Base-by-base conservation (phyloP, 2,329 filamentous ascomycete species). In the Alternaria viburni region DNA sequence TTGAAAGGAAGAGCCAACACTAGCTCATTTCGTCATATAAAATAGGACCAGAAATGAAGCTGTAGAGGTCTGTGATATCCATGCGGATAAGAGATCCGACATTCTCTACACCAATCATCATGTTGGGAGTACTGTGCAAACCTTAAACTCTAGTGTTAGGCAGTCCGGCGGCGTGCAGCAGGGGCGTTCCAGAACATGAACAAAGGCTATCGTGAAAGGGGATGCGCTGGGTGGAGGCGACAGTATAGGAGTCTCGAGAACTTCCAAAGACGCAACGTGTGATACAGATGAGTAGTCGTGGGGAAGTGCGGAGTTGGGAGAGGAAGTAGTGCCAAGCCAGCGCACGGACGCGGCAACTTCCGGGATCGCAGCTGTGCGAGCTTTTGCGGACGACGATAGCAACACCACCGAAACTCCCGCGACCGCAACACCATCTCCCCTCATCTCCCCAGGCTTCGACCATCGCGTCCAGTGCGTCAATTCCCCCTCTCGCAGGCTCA, bases 381-480 rank as follows among this genome's bases (percentile, higher is more conserved):
- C 69, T 75, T 76, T 77, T 75, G 72, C 73, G 69, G 68, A 70
- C 70, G 62, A 67, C 67, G 65, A 47, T 62, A 61, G 54, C 66
- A 70, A 57, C 68, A 72, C 65, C 67, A 69, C 69, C 67, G 62
- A 67, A 64, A 67, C 66, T 66, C 66, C 63, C 67, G 67, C 64
- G 68, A 63, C 67, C 68, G 69, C 74, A 73, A 70, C 72, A 54
- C 75, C 75, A 79, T 79, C 76, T 70, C 65, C 66, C 67, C 64
- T 70, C 76, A 79, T 78, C 77, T 71, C 71, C 65, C 62, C 68
- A 69, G 75, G 73, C 74, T 64, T 62, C 69, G 57, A 66, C 69
- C 68, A 60, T 61, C 55, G 65, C 65, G 68, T 69, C 65, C 65
- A 64, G 77, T 79, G 66, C 75, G 76, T 76, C 73, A 73, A 73